Base-by-base conservation (phyloP, 495 filamentous ascomycete genomes). In the Eremomyces bilateralis region DNA sequence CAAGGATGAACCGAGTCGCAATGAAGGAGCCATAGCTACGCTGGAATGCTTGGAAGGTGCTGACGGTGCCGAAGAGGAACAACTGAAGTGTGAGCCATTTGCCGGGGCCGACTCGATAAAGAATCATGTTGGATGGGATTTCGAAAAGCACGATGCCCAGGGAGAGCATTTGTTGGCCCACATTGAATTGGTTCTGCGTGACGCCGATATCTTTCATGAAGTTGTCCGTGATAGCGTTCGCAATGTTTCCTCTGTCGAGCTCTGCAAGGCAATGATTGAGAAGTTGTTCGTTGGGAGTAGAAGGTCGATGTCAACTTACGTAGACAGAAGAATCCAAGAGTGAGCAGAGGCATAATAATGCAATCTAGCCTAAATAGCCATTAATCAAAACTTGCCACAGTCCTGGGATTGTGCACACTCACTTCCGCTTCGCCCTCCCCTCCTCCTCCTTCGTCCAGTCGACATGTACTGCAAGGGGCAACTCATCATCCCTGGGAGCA, bases 281-380 rank as follows among this genome's bases (percentile, higher is more conserved):
- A 13, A 36, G 15, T 10, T 21, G 34, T 12, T n/a, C n/a, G n/a
- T n/a, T n/a, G n/a, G n/a, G n/a, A n/a, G n/a, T n/a, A n/a, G n/a
- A n/a, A n/a, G n/a, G n/a, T n/a, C n/a, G n/a, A n/a, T n/a, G n/a
- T n/a, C n/a, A n/a, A n/a, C n/a, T n/a, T n/a, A n/a, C n/a, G n/a
- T n/a, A n/a, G n/a, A n/a, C n/a, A n/a, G n/a, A 44, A 40, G 33
- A 40, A 40, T 5, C 25, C 34, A 12, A 45, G 27, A 13, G 38
- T 41, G 4, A 45, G 21, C 16, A 45, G 30, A 15, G 42, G 42
- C 37, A 42, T 40, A 17, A 45, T 22, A 13, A 42, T 27, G 1
- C n/a, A 35, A 21, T 45, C 42, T 3, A 42, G 18, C 39, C 36
- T 45, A 27, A 8, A 8, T 13, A 27, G 24, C 13, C 13, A 27